Conservation (phyloP, 2,329 filamentous ascomycete species). For the Cadophora luteo-olivacea region DNA sequence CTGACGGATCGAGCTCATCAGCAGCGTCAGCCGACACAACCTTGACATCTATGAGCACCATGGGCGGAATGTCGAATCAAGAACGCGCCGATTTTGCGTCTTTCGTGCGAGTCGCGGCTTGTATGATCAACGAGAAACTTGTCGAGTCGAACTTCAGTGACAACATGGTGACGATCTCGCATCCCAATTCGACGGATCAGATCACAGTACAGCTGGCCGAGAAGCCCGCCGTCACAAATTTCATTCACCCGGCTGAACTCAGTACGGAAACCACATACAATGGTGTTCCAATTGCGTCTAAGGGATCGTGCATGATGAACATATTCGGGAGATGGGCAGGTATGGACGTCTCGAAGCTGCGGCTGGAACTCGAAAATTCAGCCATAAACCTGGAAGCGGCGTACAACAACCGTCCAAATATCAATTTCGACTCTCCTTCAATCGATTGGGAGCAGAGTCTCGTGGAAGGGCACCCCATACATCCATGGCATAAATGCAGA, state of each 20-base stretch:
- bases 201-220: neutral
- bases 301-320: conserved; percentile 14
- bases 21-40: neutral
- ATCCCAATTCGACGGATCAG: neutral
- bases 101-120: conserved; percentile 4
- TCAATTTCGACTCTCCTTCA: neutral
- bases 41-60: neutral
- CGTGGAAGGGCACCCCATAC: neutral
- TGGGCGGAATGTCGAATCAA: conserved; percentile 1
- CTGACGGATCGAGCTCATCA: neutral
- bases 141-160: neutral
- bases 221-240: neutral
- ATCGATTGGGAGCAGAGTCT: conserved; percentile 16
- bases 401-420: neutral
- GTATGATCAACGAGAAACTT: conserved; percentile 14
- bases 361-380: neutral
- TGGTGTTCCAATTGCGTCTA: neutral
- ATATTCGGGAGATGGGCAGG: conserved; percentile 1
- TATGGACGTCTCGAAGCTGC: neutral
- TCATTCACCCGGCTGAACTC: conserved; percentile 1
- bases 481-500: conserved; percentile 14
- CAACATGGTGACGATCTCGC: neutral
- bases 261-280: neutral
- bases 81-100: conserved; percentile 1
- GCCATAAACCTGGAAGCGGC: neutral